These are phyloP conservation scores for Cutaneotrichosporon spelunceum DNA, from an alignment of 1,284 basidiomycete genomes.

Conservation along the genomic window DNA sequence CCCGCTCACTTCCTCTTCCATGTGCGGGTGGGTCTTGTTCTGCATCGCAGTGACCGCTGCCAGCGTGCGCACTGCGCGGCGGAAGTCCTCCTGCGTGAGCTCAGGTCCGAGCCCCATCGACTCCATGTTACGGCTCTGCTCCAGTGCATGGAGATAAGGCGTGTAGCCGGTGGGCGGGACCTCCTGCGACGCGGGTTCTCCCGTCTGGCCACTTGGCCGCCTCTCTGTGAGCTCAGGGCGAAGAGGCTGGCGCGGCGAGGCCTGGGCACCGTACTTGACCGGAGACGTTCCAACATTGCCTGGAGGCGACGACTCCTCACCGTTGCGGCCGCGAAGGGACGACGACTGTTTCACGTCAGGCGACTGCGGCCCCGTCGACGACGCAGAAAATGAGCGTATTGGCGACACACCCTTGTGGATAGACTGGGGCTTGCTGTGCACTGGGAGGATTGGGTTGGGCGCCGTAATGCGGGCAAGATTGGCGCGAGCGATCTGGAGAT, in stretches of 20 bases:
- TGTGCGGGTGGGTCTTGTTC: slow-evolving; percentile 52
- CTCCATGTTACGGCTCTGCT: slow-evolving; percentile 55
- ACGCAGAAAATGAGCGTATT: background rate
- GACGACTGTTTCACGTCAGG: background rate
- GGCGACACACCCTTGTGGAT: slow-evolving; percentile 12
- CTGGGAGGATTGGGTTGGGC: slow-evolving; percentile 50
- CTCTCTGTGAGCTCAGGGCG: slow-evolving; percentile 10
- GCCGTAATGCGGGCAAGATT: slow-evolving; percentile 55
- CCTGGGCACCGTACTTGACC: background rate
- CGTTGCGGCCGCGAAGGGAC: background rate
- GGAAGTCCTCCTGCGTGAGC: slow-evolving; percentile 81
- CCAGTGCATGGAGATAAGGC: slow-evolving; percentile 70
- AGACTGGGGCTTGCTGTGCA: slow-evolving; percentile 37
- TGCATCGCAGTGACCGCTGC: slow-evolving; percentile 81
- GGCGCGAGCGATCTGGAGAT: slow-evolving; percentile 35
- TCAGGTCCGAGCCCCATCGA: slow-evolving; percentile 57
- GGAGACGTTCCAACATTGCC: slow-evolving; percentile 7
- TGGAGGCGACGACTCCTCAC: background rate
- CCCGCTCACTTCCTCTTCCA: slow-evolving; percentile 64
- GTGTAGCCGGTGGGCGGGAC: slow-evolving; percentile 52
- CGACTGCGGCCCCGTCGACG: background rate
- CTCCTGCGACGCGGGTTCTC: background rate
- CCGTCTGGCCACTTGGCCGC: background rate
- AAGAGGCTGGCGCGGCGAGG: background rate
- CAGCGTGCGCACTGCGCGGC: slow-evolving; percentile 74